Base-by-base conservation (phyloP, 2,329 filamentous ascomycete genomes). In the Cladophialophora carrionii region DNA sequence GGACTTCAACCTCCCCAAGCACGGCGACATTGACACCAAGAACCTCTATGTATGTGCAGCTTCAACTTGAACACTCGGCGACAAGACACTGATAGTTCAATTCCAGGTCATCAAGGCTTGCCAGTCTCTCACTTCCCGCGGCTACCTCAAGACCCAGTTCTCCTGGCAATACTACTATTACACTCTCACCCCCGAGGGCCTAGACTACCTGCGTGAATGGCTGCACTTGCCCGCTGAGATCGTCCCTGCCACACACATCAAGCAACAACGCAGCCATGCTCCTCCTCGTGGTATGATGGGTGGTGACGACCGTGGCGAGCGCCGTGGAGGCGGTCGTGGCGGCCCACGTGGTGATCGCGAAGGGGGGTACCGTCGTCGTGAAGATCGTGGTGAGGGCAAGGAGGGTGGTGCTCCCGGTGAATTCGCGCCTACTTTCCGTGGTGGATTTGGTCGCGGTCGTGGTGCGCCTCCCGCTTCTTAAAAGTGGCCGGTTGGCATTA, bases 111-210 rank as follows among this genome's bases (percentile, higher is more conserved):
- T 99, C 88, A 99, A 99, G 89, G 95, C 95, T 78, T 90, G 88
- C 85, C 95, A 99, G 87, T 99, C 95, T 72, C 89, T 99, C 79
- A 96, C 89, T 85, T 97, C 93, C 76, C 94, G 95, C 81, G 94
- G 94, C 81, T 98, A 91, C 84, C 88, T 99, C 85, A 99, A 99
- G 91, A 99, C 95, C 77, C 95, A 96, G 84, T 99, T 99, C 90
- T 96, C 92, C 74, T 96, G 92, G 92, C 92, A 96, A 85, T 96
- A 93, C 88, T 96, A 98, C 90, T 99, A 99, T 91, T 99, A 99
- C 90, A 97, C 95, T 83, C 90, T 99, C 83, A 97, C 94, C 81
- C 91, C 93, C 79, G 93, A 98, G 88, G 95, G 95, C 85, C 94
- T 99, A 81, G 94, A 98, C 87, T 99, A 99, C 88, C 93, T 99